Conservation (phyloP, 352 stramenopile genomes). For the Pythium monospermum region DNA sequence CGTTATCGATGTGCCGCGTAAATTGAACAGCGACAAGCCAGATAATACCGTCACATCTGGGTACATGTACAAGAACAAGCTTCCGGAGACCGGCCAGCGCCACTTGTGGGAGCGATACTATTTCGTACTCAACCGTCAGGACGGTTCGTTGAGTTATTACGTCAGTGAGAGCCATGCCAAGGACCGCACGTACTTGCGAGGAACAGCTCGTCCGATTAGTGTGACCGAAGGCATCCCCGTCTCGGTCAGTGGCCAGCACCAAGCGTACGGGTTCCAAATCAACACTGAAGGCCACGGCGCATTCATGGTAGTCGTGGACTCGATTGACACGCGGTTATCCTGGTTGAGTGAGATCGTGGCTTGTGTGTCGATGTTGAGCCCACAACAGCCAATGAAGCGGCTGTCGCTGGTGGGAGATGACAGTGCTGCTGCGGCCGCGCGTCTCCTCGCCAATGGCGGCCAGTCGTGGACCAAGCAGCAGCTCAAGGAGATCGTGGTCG, state of each 20-base stretch:
- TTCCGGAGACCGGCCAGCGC: constrained; percentile 73
- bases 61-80: constrained; percentile 89
- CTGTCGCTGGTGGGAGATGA: constrained; percentile 53
- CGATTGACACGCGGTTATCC: constrained; percentile 72
- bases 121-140: constrained; percentile 73
- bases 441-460: constrained; percentile 10
- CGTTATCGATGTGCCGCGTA: constrained; percentile 46
- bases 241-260: constrained; percentile 58
- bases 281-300: constrained; percentile 81
- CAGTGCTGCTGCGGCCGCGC: neutral
- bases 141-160: constrained; percentile 80
- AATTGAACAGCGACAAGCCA: constrained; percentile 16
- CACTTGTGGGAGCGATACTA: constrained; percentile 85
- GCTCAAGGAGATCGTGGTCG: constrained; percentile 69
- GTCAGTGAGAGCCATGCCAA: constrained; percentile 82
- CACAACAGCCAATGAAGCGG: constrained; percentile 41
- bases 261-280: constrained; percentile 81
- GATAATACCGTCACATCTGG: constrained; percentile 73
- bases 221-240: constrained; percentile 79
- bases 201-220: constrained; percentile 69
- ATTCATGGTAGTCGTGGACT: constrained; percentile 84
- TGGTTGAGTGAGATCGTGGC: constrained; percentile 83
- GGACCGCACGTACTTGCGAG: constrained; percentile 78
- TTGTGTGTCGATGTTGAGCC: constrained; percentile 27
- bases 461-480: constrained; percentile 56